Evolutionary conservation across 148 eudicot species (phyloP).

Genomic region (Rhododendron griersonianum): DNA sequence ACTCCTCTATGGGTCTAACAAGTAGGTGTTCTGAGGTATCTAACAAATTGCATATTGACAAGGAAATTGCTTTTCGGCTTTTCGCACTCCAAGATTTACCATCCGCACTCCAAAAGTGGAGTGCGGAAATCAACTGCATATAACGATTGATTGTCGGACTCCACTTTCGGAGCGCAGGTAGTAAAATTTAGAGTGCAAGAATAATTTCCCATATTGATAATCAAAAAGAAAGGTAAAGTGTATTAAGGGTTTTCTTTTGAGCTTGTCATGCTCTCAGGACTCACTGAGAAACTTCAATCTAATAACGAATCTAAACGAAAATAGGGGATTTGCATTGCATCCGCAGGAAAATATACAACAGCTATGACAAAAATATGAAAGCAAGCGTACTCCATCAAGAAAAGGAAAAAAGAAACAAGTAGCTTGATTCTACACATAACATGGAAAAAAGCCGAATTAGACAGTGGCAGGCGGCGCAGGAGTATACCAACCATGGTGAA

Average conservation of each 20-base stretch:
- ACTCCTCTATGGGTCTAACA: not conserved
- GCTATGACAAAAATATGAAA: not conserved
- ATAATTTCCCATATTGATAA: not conserved
- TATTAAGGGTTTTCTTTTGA: not conserved
- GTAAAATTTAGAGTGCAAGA: not conserved
- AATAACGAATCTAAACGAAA: not conserved
- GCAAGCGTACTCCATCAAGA: not conserved
- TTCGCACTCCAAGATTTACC: not conserved
- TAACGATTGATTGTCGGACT: not conserved
- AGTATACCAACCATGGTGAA: conserved; percentile 83
- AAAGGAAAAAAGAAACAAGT: not conserved
- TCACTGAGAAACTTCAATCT: not conserved
- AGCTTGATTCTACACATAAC: not conserved
- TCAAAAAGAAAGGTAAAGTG: not conserved
- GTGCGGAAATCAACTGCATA: not conserved
- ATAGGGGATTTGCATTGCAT: not conserved
- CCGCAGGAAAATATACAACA: not conserved
- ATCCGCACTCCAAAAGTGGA: no score
- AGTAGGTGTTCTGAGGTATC: not conserved
- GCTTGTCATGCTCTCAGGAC: not conserved
- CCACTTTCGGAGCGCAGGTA: no score
- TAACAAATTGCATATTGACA: no score
- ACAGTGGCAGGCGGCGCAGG: conserved; percentile 33
- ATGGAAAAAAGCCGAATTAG: not conserved
- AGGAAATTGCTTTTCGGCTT: no score